A percentile compares a stretch with the other conserved stretches of the same genome.
Evolutionary conservation across 2,329 filamentous ascomycete genomes (phyloP).

Genomic region (Fusarium napiforme): DNA sequence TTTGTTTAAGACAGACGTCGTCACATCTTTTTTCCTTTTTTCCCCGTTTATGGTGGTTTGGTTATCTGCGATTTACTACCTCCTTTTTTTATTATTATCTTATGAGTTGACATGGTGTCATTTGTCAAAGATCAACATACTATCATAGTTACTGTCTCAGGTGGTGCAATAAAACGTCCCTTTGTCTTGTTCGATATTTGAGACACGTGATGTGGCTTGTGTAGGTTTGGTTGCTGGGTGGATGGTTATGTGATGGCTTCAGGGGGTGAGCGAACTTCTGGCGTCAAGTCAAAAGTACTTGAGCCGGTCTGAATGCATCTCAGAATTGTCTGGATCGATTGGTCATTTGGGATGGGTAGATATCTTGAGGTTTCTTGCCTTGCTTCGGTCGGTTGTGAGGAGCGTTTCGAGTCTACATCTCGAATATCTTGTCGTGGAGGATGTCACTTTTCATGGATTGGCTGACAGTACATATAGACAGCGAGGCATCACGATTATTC

Average conservation of each 20-base stretch:
- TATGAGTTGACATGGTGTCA: constrained; percentile 8
- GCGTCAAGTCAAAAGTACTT: accelerated
- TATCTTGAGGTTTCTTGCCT: not conserved
- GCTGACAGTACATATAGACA: too few species aligned
- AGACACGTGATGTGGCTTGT: not conserved
- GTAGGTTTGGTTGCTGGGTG: not conserved
- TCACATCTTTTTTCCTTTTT: not conserved
- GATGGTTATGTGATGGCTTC: not conserved
- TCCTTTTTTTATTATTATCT: not conserved
- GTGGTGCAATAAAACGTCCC: constrained; percentile 19
- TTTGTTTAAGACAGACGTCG: constrained; percentile 27
- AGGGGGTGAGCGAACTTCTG: not conserved
- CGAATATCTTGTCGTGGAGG: accelerated
- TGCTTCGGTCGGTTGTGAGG: accelerated
- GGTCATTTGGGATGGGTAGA: not conserved
- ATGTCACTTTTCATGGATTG: not conserved
- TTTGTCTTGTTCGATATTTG: constrained; percentile 6
- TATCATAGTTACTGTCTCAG: constrained; percentile 19
- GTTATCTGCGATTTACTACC: not conserved
- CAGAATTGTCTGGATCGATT: accelerated
- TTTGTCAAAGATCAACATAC: constrained; percentile 23
- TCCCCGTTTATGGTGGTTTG: constrained; percentile 3
- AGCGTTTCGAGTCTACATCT: accelerated
- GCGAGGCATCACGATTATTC: accelerated
- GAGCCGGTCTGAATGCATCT: accelerated